Evolutionary conservation across 768 basidiomycete genomes (phyloP).

Genomic region (Kwoniella shandongensis): DNA sequence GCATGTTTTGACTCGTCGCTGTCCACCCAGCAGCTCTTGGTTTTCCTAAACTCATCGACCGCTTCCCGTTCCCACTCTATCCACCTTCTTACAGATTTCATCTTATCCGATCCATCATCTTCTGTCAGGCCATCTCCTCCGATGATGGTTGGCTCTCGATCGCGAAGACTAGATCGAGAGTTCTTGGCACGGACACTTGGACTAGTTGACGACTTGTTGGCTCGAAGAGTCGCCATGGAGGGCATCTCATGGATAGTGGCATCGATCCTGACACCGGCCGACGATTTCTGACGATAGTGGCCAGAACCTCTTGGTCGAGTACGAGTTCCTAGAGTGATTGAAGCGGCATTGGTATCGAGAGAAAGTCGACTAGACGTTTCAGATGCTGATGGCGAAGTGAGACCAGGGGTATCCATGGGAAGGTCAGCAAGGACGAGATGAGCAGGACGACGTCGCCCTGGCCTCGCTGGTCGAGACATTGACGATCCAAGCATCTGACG

Average conservation of each 20-base stretch:
- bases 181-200: neutral
- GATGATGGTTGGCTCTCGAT: constrained; percentile 11
- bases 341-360: constrained; percentile 31
- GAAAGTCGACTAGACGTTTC: constrained; percentile 40
- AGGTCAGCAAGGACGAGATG: constrained; percentile 21
- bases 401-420: constrained; percentile 32
- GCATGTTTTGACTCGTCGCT: constrained; percentile 24
- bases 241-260: constrained; percentile 43
- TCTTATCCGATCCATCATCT: constrained; percentile 16
- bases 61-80: constrained; percentile 42
- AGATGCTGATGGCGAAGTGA: constrained; percentile 41
- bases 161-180: neutral
- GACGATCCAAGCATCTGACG: constrained; percentile 27
- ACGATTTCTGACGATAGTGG: constrained; percentile 44
- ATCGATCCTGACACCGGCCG: constrained; percentile 32
- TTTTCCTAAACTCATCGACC: constrained; percentile 32
- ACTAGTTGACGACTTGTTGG: constrained; percentile 17
- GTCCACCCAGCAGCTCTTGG: constrained; percentile 26
- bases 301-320: constrained; percentile 27
- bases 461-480: constrained; percentile 33
- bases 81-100: constrained; percentile 32
- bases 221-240: constrained; percentile 33
- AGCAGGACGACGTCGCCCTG: constrained; percentile 30
- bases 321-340: constrained; percentile 14
- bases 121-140: constrained; percentile 11